Evolutionary conservation across 352 stramenopile genomes (phyloP), one percentile per base, ranked within the genome.

Genomic region (Pythium myriotylum): DNA sequence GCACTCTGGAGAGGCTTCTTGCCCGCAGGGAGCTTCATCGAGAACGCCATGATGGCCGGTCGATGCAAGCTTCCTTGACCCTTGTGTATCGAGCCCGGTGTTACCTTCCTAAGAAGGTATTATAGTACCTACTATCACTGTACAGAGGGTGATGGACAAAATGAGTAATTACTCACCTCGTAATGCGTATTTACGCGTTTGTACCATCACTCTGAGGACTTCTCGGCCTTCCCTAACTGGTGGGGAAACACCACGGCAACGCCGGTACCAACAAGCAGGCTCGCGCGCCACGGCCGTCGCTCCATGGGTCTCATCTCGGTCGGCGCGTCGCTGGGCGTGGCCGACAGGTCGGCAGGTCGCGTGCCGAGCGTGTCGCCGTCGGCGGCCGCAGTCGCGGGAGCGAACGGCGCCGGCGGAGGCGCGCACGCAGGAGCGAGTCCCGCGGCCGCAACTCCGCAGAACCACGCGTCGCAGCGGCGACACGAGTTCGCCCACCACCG

Each of bases 291-390:
- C 8, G 14, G 33, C 33, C 14, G 8, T 14, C 14, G 27, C 37
- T 39, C 35, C 22, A 92, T 93, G 84, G 84, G 84, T 57, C 74
- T 93, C 24, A 93, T 93, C 73, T 90, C 84, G 14, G 70, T 93
- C 17, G 84, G 84, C 43, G 84, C 84, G 59, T 91, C 84, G 53
- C 71, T 93, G 27, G 84, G 84, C 67, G 81, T 93, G 37, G 74
- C 73, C 35, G 70, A 76, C 26, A 72, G 67, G 35, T 49, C 19
- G 2, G 47, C 45, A 26, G 39, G n/a, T 24, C 60, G 47, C 14
- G 54, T 41, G 20, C 51, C 63, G 12, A 62, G 23, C 14, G 56
- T 59, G 23, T 59, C 64, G 10, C 45, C 64, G 33, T 52, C 56
- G 27, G 37, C 26, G 2, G 35, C 62, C 17, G 23, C 49, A n/a